Evolutionary conservation across 1,284 basidiomycete species (phyloP).

Genomic region (Thecaphora thlaspeos): DNA sequence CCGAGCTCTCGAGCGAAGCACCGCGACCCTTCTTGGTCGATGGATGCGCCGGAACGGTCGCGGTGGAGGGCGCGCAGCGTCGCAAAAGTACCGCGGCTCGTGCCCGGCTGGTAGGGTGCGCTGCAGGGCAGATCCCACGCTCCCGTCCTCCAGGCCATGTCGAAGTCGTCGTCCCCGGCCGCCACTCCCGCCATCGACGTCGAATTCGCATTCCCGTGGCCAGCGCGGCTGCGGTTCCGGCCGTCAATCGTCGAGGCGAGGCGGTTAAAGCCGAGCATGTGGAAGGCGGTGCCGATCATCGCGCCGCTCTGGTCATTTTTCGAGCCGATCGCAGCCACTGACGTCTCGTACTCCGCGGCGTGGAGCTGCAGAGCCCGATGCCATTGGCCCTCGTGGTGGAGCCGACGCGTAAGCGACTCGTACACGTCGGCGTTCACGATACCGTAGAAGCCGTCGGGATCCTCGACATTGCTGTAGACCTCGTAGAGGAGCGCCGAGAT

Average conservation of each 20-base stretch:
- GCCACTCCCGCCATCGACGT: no score
- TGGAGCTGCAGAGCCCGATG: conserved; percentile 85
- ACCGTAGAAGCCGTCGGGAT: conserved; percentile 96
- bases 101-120: conserved; percentile 5
- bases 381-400: conserved; percentile 91
- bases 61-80: conserved; percentile 67
- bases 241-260: conserved; percentile 63
- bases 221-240: no score
- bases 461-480: conserved; percentile 91
- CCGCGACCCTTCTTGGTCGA: conserved; percentile 13
- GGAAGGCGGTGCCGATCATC: conserved; percentile 61
- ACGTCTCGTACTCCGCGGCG: conserved; percentile 72
- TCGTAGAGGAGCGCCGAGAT: conserved; percentile 68
- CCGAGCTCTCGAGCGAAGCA: conserved; percentile 23
- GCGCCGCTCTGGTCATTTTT: neutral
- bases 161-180: conserved; percentile 71
- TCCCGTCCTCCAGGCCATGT: conserved; percentile 82
- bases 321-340: neutral
- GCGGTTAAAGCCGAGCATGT: conserved; percentile 81
- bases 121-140: conserved; percentile 72
- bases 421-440: conserved; percentile 75
- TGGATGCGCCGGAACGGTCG: conserved; percentile 58
- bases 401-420: conserved; percentile 74
- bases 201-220: no score
- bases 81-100: conserved; percentile 67